These are phyloP conservation scores for Stereum hirsutum DNA, from an alignment of 1,284 basidiomycete species.

Conservation along the genomic window DNA sequence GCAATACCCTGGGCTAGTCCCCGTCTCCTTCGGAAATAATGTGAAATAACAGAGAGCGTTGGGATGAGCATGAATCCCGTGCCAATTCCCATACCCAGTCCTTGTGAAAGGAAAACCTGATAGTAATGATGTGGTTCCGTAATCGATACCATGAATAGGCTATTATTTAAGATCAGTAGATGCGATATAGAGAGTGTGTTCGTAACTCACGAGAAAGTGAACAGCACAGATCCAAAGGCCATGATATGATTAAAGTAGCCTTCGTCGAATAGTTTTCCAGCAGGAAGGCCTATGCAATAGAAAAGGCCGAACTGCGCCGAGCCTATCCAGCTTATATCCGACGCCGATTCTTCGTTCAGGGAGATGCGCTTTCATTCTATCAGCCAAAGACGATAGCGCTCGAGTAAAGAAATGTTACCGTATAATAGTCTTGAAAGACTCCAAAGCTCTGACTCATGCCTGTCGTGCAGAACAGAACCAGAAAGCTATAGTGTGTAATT, in stretches of 20 bases:
- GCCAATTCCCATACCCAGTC: constrained; percentile 13
- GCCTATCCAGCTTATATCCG: neutral
- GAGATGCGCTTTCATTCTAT: neutral
- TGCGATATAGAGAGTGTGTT: no score
- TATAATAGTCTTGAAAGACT: neutral
- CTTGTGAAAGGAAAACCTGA: constrained; percentile 15
- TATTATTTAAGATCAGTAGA: no score
- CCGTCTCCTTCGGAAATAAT: constrained; percentile 13
- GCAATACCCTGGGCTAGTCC: constrained; percentile 13
- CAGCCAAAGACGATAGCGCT: neutral
- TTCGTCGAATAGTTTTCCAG: neutral
- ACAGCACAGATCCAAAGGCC: constrained; percentile 26
- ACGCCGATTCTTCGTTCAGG: neutral
- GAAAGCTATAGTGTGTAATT: neutral
- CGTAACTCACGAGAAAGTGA: no score
- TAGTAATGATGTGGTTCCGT: constrained; percentile 20
- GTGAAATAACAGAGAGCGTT: constrained; percentile 10
- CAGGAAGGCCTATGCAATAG: neutral
- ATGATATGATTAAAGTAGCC: constrained; percentile 22
- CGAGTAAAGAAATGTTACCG: neutral
- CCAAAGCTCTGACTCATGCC: neutral
- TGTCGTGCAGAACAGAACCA: neutral
- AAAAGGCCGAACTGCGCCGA: neutral
- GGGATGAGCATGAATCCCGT: constrained; percentile 11
- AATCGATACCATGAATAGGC: constrained; percentile 34